These are phyloP conservation scores for Corymbia calophylla DNA, from an alignment of 441 rosid species.

Conservation along the genomic window DNA sequence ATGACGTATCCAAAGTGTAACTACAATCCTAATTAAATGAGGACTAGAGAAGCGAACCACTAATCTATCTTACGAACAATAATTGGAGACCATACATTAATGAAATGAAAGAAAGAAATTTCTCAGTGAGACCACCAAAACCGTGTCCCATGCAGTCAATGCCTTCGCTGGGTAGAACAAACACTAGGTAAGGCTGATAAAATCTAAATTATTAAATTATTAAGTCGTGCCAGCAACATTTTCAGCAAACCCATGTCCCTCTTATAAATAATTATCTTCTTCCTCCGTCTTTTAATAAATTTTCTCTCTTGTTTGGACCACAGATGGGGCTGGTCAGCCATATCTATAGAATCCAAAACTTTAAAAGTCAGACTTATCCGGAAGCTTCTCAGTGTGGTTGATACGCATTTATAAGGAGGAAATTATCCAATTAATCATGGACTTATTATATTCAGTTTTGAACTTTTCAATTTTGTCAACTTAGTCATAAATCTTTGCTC, in stretches of 20 bases:
- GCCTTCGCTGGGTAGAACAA: not conserved
- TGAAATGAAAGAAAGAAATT: not conserved
- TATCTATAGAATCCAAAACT: not conserved
- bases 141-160: not conserved
- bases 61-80: not conserved
- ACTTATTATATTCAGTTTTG: not conserved
- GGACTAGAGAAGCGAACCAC: not conserved
- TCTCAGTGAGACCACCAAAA: not conserved
- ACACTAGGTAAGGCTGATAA: not conserved
- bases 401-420: not conserved
- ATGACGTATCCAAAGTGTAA: not conserved
- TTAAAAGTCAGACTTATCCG: not conserved
- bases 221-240: not conserved
- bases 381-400: not conserved
- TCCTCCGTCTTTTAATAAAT: not conserved
- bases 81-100: not conserved
- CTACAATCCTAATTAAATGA: not conserved
- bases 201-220: not conserved
- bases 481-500: rapidly evolving
- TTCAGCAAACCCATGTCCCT: not conserved
- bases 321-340: not conserved
- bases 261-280: not conserved
- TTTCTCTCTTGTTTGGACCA: not conserved
- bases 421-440: not conserved
- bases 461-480: not conserved